These are phyloP conservation scores for Chaetomiaceae sp. DNA, from an alignment of 2,329 filamentous ascomycete species.

Conservation along the genomic window DNA sequence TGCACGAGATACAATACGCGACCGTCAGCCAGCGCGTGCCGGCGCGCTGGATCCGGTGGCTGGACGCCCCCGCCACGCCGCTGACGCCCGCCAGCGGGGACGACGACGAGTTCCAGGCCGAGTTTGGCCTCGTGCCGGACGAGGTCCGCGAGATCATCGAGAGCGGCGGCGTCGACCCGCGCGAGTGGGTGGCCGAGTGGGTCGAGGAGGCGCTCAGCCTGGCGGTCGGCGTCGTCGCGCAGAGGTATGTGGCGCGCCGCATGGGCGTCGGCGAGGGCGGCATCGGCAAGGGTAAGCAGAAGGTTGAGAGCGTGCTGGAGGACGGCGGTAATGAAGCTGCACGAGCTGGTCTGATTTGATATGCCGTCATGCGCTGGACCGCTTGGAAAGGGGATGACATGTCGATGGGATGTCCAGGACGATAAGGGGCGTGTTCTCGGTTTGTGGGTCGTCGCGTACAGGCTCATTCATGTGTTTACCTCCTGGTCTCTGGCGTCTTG, in stretches of 20 bases:
- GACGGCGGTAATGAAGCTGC: constrained; percentile 55
- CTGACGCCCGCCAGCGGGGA: constrained; percentile 49
- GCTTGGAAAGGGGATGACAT: background rate
- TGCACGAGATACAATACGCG: constrained; percentile 84
- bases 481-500: too few relatives aligned
- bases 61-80: constrained; percentile 63
- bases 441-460: too few relatives aligned
- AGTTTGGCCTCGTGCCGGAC: constrained; percentile 54
- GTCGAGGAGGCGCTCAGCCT: constrained; percentile 79
- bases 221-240: constrained; percentile 77
- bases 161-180: constrained; percentile 70
- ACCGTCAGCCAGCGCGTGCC: constrained; percentile 79
- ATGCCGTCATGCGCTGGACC: background rate
- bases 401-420: background rate
- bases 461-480: too few relatives aligned
- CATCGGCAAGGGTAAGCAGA: constrained; percentile 56
- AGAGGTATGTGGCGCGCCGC: constrained; percentile 86
- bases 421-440: too few relatives aligned
- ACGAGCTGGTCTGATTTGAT: constrained; percentile 48
- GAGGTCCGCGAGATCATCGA: constrained; percentile 84
- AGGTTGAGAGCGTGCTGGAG: constrained; percentile 48
- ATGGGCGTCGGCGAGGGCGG: constrained; percentile 92
- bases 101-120: constrained; percentile 34
- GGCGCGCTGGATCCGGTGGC: constrained; percentile 81
- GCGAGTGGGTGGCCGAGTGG: constrained; percentile 98